These are phyloP conservation scores for Tulasnella sp. DNA, from an alignment of 768 basidiomycete genomes.

Conservation along the genomic window DNA sequence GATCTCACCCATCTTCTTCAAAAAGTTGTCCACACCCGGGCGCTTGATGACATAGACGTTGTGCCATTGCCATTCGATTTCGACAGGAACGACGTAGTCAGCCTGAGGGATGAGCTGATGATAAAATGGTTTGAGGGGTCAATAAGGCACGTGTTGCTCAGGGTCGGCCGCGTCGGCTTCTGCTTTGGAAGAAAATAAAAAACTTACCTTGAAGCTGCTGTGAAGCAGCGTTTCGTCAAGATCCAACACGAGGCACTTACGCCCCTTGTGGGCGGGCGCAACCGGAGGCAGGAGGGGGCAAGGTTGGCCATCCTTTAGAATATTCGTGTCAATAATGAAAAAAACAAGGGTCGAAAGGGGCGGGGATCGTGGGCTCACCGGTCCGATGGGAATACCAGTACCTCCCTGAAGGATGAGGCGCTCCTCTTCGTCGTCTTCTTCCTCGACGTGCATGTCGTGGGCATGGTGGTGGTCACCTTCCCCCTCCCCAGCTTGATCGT, in stretches of 20 bases:
- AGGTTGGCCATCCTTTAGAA: constrained; percentile 71
- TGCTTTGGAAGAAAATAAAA: not conserved
- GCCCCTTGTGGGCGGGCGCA: constrained; percentile 66
- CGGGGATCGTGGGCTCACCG: constrained; percentile 46
- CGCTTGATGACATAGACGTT: constrained; percentile 99
- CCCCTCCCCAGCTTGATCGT: constrained; percentile 39
- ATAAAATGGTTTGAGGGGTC: not conserved
- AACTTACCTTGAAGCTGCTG: constrained; percentile 89
- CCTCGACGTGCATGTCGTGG: constrained; percentile 26
- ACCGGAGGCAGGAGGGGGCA: constrained; percentile 84
- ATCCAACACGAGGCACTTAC: constrained; percentile 95
- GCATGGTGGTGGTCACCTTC: constrained; percentile 8
- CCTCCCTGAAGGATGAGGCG: constrained; percentile 83
- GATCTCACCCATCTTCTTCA: constrained; percentile 97
- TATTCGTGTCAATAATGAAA: constrained; percentile 10
- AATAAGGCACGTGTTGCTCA: constrained; percentile 21
- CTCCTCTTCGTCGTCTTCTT: constrained; percentile 80
- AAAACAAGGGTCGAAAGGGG: not conserved
- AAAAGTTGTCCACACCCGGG: constrained; percentile 93
- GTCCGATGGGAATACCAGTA: constrained; percentile 88
- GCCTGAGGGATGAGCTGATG: constrained; percentile 87
- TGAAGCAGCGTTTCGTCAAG: constrained; percentile 96
- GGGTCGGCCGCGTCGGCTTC: not conserved
- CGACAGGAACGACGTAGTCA: constrained; percentile 97
- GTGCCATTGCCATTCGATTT: constrained; percentile 97